Evolutionary conservation across 768 basidiomycete genomes (phyloP), one percentile per base, ranked within the genome.

Genomic region (Leccinum longicurvipes): DNA sequence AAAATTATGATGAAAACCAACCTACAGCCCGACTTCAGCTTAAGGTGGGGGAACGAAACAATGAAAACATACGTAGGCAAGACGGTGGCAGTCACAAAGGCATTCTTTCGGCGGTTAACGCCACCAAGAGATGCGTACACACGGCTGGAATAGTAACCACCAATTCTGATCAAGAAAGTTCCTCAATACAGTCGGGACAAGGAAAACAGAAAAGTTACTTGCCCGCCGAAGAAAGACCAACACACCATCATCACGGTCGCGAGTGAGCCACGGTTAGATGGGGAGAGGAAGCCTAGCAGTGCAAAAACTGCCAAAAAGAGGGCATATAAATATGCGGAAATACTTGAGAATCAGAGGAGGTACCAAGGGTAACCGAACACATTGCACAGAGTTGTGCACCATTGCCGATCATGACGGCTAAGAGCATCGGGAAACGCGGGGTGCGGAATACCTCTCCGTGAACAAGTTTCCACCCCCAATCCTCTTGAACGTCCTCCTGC

Each of bases 381-480:
- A 98, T 97, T 11, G 87, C 82, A 59, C 83, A 85, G n/a, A 67
- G 67, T 55, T 67, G 66, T 48, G 66, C 64, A n/a, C 68, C 68
- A 65, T 93, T 98, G 11, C 96, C 96, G n/a, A 89, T 85, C 73
- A 94, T 80, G 34, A 93, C 82, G 3, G 93, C 86, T 8, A 98
- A 75, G 8, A 87, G 60, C 79, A 94, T 83, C 0, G 93, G 84
- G 51, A 86, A 80, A 45, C 74, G 74, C 1, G 96, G 96, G 1
- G 86, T 77, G 21, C 96, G 83, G 79, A 98, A 98, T 17, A 98
- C 91, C 72, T 98, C 96, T 21, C 93, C 94, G 62, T 97, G 93
- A 23, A 98, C 86, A 17, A 98, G 82, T 67, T 98, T 98, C 96
- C 96, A 98, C 2, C 96, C 96, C 82, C 88, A 96, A 63, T 98